Conservation (phyloP, 2,329 filamentous ascomycete genomes). For the Colletotrichum sp. region DNA sequence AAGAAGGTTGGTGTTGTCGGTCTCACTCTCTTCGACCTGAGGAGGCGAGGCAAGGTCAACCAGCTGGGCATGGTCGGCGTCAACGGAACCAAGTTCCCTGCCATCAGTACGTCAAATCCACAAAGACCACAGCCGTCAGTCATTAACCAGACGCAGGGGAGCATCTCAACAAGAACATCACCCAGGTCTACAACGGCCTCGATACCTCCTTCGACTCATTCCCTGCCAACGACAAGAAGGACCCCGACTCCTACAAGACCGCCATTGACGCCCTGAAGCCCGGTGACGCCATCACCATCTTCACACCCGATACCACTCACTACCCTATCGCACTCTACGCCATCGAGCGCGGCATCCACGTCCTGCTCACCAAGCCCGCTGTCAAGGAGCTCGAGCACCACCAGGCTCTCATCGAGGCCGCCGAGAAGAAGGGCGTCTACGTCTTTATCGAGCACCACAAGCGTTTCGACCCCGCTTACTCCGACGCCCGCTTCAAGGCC, state of each 20-base stretch:
- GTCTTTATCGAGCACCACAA: constrained; percentile 98
- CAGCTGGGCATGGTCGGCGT: constrained; percentile 89
- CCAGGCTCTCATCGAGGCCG: constrained; percentile 73
- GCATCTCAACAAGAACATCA: constrained; percentile 88
- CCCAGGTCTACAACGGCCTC: constrained; percentile 83
- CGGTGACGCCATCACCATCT: constrained; percentile 92
- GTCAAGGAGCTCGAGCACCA: constrained; percentile 86
- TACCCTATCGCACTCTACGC: constrained; percentile 92
- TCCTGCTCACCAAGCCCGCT: constrained; percentile 92
- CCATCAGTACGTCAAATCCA: constrained; percentile 70
- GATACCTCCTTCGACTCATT: constrained; percentile 87
- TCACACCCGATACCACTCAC: constrained; percentile 93
- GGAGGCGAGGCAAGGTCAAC: constrained; percentile 85
- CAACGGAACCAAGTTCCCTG: constrained; percentile 87
- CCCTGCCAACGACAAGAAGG: constrained; percentile 73
- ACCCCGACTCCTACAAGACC: constrained; percentile 84
- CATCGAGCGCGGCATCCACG: constrained; percentile 85
- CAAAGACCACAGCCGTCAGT: not conserved
- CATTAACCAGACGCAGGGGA: constrained; percentile 56
- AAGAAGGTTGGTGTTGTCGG: constrained; percentile 97
- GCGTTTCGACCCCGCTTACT: constrained; percentile 91
- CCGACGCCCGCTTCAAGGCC: constrained; percentile 82
- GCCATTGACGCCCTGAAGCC: constrained; percentile 84
- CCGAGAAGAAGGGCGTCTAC: constrained; percentile 78
- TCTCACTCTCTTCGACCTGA: constrained; percentile 86